Evolutionary conservation across 2,329 filamentous ascomycete species (phyloP).

Genomic region (Exophiala mesophila): DNA sequence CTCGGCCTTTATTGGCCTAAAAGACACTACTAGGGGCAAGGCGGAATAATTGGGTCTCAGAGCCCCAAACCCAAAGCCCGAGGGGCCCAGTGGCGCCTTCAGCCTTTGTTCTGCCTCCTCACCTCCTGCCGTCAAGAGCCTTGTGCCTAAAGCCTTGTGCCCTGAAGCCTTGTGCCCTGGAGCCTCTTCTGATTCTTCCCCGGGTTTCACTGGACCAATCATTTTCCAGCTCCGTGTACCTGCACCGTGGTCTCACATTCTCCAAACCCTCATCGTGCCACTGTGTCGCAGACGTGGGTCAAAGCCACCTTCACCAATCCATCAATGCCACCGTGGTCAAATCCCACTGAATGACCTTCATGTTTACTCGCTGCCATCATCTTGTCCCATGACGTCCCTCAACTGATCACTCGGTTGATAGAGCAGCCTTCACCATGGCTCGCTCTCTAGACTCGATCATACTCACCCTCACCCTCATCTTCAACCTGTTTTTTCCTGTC

Average conservation of each 20-base stretch:
- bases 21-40: too few relatives aligned
- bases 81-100: too few relatives aligned
- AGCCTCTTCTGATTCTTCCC: too few relatives aligned
- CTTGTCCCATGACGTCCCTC: conserved; percentile 18
- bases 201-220: too few relatives aligned
- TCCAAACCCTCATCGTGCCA: conserved; percentile 13
- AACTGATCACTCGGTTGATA: not conserved
- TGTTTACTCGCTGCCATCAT: conserved; percentile 18
- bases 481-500: conserved; percentile 53
- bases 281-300: conserved; percentile 13
- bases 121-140: too few relatives aligned
- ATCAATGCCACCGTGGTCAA: conserved; percentile 6
- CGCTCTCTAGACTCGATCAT: conserved; percentile 3
- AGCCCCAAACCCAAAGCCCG: too few relatives aligned
- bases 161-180: too few relatives aligned
- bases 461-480: conserved; percentile 38
- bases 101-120: too few relatives aligned
- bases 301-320: not conserved
- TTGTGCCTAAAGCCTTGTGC: too few relatives aligned
- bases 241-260: not conserved
- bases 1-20: too few relatives aligned
- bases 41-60: too few relatives aligned
- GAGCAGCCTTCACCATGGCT: conserved; percentile 10
- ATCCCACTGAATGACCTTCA: conserved; percentile 2
- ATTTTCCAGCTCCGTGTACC: not conserved